Conservation (phyloP, 805 yeast species). For the Tetrapisispora iriomotensis region DNA sequence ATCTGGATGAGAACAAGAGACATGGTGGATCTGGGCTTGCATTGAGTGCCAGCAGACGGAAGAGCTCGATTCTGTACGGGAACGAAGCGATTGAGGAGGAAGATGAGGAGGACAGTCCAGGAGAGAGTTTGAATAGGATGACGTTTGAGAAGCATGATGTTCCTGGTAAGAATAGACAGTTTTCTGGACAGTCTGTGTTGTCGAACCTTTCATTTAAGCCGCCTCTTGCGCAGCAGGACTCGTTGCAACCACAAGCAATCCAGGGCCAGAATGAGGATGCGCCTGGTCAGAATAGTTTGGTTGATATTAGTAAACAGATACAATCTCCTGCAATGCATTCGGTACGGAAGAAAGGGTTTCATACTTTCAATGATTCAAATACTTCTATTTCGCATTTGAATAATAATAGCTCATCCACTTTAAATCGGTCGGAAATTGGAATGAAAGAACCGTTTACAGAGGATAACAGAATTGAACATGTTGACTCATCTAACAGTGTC, state of each 20-base stretch:
- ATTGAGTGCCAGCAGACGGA: too few relatives aligned
- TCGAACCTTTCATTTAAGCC: slow-evolving; percentile 55
- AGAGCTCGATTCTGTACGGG: too few relatives aligned
- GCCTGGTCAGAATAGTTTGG: slow-evolving; percentile 12
- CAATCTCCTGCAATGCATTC: slow-evolving; percentile 35
- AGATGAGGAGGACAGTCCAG: neutral
- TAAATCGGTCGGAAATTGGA: slow-evolving; percentile 13
- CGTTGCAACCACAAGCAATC: neutral
- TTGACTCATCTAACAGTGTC: neutral
- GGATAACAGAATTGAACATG: slow-evolving; percentile 13
- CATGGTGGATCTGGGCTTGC: too few relatives aligned
- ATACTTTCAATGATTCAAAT: neutral
- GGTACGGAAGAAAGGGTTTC: slow-evolving; percentile 26
- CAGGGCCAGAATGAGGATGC: slow-evolving; percentile 28
- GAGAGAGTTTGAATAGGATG: neutral
- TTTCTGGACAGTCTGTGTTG: slow-evolving; percentile 34
- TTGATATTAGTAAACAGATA: slow-evolving; percentile 29
- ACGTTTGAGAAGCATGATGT: slow-evolving; percentile 52
- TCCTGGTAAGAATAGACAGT: slow-evolving; percentile 30
- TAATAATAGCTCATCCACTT: neutral
- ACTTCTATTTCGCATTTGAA: neutral
- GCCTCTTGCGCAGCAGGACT: too few relatives aligned
- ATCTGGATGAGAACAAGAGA: too few relatives aligned
- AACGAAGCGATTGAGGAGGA: too few relatives aligned
- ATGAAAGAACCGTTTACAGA: slow-evolving; percentile 29